Evolutionary conservation across 352 stramenopile genomes (phyloP), one percentile per base, ranked within the genome.

Genomic region (Phytophthora vignae): DNA sequence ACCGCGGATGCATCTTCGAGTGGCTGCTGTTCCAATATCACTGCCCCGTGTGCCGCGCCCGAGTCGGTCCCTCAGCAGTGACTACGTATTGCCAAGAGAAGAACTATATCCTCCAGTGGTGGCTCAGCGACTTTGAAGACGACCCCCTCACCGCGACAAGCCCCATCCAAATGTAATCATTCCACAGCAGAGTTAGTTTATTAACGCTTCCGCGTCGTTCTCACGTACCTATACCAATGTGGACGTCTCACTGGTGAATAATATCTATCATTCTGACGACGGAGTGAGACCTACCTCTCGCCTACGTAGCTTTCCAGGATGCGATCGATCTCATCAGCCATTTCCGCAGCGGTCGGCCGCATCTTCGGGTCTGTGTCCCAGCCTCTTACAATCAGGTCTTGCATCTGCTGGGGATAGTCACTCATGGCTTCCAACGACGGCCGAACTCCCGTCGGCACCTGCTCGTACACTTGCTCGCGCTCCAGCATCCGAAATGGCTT

Each of bases 11-110:
- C 67, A 73, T 93, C 21, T 92, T 89, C 55, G 82, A 92, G 77
- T 94, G 87, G 85, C 64, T 94, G 11, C 56, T 90, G 6, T 88
- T 90, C 65, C 72, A 92, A 46, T 90, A 82, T 70, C 84, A 87
- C 54, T 94, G 87, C 31, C 84, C 87, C 0, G 57, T 91, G 38
- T 94, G 87, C 60, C 79, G 87, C 53, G 64, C 65, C 11, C 81
- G 72, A 31, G 76, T 91, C 4, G 81, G 83, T 4, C 85, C 83
- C 17, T 60, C 74, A 15, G 83, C 82, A 25, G 71, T 86, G 57
- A 58, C 55, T 2, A 77, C 65, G 10, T 77, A 67, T 21, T 77
- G 55, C 55, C 71, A 31, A 61, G 56, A 64, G 33, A 71, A 64
- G 52, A 68, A 64, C 11, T 33, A 59, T 40, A 60, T 55, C 1